Evolutionary conservation across 139 green algal species (phyloP).

Genomic region (Chlorella sp.): DNA sequence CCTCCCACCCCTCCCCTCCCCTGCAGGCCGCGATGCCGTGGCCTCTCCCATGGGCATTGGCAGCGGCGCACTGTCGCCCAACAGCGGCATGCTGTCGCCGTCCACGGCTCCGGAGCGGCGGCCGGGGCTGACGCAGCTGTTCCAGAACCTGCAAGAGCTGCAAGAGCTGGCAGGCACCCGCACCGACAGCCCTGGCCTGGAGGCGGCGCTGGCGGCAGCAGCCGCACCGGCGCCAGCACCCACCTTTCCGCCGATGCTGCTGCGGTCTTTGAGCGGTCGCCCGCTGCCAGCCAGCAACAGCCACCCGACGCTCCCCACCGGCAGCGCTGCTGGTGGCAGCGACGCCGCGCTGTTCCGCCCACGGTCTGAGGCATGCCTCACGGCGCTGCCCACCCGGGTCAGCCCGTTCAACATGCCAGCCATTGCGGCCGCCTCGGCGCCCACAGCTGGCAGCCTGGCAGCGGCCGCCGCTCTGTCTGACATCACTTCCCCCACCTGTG

Average conservation of each 20-base stretch:
- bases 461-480: background rate
- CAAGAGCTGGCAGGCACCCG: constrained; percentile 22
- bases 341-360: background rate
- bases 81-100: constrained; percentile 42
- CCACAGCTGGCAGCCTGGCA: background rate
- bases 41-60: background rate
- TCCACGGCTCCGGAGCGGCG: constrained; percentile 25
- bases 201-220: background rate
- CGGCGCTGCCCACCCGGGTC: background rate
- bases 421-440: background rate
- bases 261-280: background rate
- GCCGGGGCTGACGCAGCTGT: constrained; percentile 37
- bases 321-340: background rate
- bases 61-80: constrained; percentile 41
- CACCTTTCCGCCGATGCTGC: constrained; percentile 15
- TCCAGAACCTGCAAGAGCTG: constrained; percentile 49
- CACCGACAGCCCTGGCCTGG: background rate
- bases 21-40: constrained; percentile 8
- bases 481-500: background rate
- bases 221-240: background rate
- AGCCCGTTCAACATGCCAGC: background rate
- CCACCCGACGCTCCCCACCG: background rate
- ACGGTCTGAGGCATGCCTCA: constrained; percentile 15
- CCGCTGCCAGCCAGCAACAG: background rate
- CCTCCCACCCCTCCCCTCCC: background rate